phyloP scores from a whole-genome alignment of 2,329 filamentous ascomycete species.

The Lachnellula arida region DNA sequence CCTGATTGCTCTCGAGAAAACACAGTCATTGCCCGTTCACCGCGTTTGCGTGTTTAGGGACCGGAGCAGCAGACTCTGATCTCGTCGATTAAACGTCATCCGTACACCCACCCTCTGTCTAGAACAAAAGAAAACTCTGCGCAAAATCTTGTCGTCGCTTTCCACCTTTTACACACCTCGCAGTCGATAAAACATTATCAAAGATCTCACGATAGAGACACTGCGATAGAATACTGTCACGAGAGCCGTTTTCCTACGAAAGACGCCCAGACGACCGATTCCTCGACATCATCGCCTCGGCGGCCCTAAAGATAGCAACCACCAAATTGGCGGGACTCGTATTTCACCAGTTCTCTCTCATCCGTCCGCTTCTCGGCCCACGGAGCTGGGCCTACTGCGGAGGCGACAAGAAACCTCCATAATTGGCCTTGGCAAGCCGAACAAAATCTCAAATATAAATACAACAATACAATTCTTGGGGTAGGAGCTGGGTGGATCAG shows the following conservation, averaged over 20 bases:
- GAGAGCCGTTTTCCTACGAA: not conserved
- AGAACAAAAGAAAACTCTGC: not conserved
- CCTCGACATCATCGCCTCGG: slow-evolving; percentile 24
- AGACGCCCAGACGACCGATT: not conserved
- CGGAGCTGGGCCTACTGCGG: slow-evolving; percentile 91
- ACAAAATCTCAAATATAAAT: slow-evolving; percentile 10
- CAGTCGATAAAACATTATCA: not conserved
- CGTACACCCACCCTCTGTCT: not conserved
- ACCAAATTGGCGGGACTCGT: slow-evolving; percentile 93
- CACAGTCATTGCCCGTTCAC: not conserved
- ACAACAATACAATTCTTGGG: slow-evolving; percentile 7
- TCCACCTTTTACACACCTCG: not conserved
- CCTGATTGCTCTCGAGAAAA: not conserved
- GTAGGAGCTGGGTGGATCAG: slow-evolving; percentile 19
- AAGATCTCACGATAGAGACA: not conserved
- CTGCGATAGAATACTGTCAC: not conserved
- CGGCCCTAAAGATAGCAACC: slow-evolving; percentile 40
- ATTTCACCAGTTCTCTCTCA: slow-evolving; percentile 65
- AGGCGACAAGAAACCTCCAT: slow-evolving; percentile 96
- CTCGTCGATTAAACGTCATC: not conserved
- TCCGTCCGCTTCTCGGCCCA: slow-evolving; percentile 88
- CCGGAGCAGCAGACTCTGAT: not conserved
- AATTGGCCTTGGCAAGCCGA: slow-evolving; percentile 52
- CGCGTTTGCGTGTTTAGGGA: slow-evolving; percentile 1
- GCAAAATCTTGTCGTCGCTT: not conserved